Evolutionary conservation across 768 basidiomycete genomes (phyloP).

Genomic region (Holtermannia corniformis): DNA sequence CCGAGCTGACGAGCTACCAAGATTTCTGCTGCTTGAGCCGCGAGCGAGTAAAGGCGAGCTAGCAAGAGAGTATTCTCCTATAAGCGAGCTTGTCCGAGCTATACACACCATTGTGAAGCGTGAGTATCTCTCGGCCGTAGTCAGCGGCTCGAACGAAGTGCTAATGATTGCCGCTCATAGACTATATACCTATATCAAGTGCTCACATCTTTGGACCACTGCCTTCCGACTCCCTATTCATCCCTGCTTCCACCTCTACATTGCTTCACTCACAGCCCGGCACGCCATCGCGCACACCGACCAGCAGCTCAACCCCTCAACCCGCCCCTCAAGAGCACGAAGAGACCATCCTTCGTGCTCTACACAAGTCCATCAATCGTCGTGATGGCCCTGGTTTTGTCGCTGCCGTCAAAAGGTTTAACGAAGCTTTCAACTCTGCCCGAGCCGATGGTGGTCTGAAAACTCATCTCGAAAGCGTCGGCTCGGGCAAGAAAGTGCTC

Average conservation of each 20-base stretch:
- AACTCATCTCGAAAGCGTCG: constrained; percentile 3
- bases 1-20: background rate
- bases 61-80: constrained; percentile 33
- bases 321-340: constrained; percentile 1
- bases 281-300: constrained; percentile 16
- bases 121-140: constrained; percentile 10
- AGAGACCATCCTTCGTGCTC: constrained; percentile 30
- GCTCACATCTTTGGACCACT: constrained; percentile 27
- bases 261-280: constrained; percentile 12
- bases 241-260: constrained; percentile 3
- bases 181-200: constrained; percentile 33
- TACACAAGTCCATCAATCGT: constrained; percentile 30
- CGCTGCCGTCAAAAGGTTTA: constrained; percentile 33
- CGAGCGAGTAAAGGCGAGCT: constrained; percentile 4
- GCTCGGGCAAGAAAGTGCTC: background rate
- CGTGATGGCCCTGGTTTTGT: constrained; percentile 34
- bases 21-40: constrained; percentile 28
- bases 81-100: constrained; percentile 28
- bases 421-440: constrained; percentile 23
- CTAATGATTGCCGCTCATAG: constrained; percentile 11
- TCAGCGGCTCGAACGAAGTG: background rate
- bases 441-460: constrained; percentile 15
- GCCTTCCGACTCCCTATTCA: constrained; percentile 10
- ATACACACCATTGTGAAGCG: constrained; percentile 30
- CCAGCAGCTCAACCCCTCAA: constrained; percentile 2